A percentile compares a stretch with the other conserved stretches of the same genome.
phyloP scores from a whole-genome alignment of 192 early-diverging fungal genomes.

The Backusella liffmaniae region DNA sequence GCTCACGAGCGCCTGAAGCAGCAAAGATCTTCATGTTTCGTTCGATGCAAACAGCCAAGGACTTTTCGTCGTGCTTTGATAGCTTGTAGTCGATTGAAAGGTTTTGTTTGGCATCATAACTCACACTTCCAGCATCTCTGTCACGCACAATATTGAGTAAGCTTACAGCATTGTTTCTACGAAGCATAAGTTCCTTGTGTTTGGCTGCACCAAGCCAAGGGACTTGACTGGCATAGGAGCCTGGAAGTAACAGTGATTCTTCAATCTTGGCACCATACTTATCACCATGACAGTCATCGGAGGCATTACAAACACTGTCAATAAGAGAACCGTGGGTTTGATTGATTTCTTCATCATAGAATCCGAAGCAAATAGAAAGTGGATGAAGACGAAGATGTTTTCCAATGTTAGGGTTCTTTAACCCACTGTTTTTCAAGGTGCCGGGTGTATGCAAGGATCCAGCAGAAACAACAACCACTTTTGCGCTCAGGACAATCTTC shows the following conservation, averaged over 20 bases:
- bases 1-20: constrained; percentile 62
- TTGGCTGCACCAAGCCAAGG: constrained; percentile 50
- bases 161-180: constrained; percentile 45
- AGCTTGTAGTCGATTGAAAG: constrained; percentile 49
- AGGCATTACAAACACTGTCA: constrained; percentile 58
- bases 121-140: constrained; percentile 53
- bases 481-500: constrained; percentile 43
- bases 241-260: constrained; percentile 55
- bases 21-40: constrained; percentile 49
- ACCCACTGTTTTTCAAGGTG: constrained; percentile 58
- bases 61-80: constrained; percentile 51
- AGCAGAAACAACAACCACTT: constrained; percentile 57
- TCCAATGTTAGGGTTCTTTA: constrained; percentile 73
- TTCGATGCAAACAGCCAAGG: constrained; percentile 42
- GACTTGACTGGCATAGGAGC: constrained; percentile 32
- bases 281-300: constrained; percentile 58
- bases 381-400: constrained; percentile 67
- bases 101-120: constrained; percentile 40
- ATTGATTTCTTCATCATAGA: constrained; percentile 56
- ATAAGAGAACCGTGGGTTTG: constrained; percentile 60
- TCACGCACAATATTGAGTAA: constrained; percentile 63
- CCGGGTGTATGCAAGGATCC: constrained; percentile 69
- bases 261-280: constrained; percentile 72
- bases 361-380: constrained; percentile 55
- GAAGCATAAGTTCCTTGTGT: constrained; percentile 54